Evolutionary conservation across 805 yeast species (phyloP).

Genomic region (Wickerhamiella hasegawae): DNA sequence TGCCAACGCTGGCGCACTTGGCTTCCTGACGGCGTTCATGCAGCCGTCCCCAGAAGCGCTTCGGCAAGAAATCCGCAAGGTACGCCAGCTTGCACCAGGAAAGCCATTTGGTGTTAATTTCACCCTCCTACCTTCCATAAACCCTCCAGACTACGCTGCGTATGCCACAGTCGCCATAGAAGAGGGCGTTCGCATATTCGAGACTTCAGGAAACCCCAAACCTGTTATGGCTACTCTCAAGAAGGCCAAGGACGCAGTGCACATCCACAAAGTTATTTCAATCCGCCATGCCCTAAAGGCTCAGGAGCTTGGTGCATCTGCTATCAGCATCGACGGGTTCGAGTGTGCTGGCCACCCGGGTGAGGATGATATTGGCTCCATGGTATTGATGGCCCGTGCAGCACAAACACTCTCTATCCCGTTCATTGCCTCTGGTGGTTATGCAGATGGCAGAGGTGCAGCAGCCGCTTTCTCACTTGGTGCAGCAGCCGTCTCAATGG

Average conservation of each 20-base stretch:
- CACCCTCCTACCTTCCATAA: constrained; percentile 21
- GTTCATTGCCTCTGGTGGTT: constrained; percentile 21
- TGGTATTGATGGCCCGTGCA: constrained; percentile 17
- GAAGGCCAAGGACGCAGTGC: constrained; percentile 10
- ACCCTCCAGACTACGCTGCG: constrained; percentile 19
- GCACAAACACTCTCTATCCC: constrained; percentile 18
- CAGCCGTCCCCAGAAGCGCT: constrained; percentile 19
- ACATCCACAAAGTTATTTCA: constrained; percentile 20
- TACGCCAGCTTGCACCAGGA: constrained; percentile 11
- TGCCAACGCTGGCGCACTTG: constrained; percentile 21
- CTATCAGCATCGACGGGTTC: constrained; percentile 21
- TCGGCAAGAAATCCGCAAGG: constrained; percentile 16
- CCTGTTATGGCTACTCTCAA: constrained; percentile 16
- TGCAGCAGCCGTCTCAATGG: constrained; percentile 20
- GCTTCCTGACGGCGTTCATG: constrained; percentile 18
- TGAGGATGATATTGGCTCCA: constrained; percentile 19
- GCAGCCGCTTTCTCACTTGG: constrained; percentile 23
- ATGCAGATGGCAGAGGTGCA: constrained; percentile 20
- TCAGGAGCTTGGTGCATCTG: constrained; percentile 19
- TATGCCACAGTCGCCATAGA: constrained; percentile 20
- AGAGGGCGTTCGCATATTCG: constrained; percentile 20
- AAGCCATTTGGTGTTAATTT: constrained; percentile 21
- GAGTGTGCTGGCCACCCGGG: constrained; percentile 25
- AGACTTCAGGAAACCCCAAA: constrained; percentile 21
- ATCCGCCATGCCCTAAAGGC: constrained; percentile 20